Conservation (phyloP, 2,329 filamentous ascomycete species). For the Xylaria sp. region DNA sequence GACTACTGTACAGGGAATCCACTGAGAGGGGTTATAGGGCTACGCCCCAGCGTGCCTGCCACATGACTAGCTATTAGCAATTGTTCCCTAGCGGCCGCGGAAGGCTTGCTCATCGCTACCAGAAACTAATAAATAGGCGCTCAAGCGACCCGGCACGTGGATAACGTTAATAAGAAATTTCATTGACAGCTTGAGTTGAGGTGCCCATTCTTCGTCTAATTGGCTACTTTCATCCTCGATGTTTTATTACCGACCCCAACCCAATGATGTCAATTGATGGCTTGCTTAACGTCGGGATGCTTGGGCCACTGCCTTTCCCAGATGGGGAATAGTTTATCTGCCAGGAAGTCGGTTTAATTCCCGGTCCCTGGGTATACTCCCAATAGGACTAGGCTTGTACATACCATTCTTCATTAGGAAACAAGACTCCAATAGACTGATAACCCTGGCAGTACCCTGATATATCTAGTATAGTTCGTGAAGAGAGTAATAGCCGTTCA, state of each 20-base stretch:
- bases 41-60: no score
- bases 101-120: background rate
- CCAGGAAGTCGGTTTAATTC: background rate
- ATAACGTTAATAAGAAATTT: background rate
- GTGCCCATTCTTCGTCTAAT: background rate
- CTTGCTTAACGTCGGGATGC: background rate
- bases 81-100: background rate
- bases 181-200: background rate
- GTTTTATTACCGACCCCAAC: background rate
- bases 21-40: no score
- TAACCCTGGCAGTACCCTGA: background rate
- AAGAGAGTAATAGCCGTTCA: background rate
- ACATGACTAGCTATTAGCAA: background rate
- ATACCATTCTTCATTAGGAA: constrained; percentile 1
- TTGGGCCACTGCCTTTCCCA: background rate
- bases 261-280: background rate
- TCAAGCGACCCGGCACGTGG: constrained; percentile 1
- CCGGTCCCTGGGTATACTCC: background rate
- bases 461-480: background rate
- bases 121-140: background rate
- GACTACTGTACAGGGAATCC: no score
- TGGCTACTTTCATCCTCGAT: background rate
- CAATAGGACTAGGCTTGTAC: background rate
- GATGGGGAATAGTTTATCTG: background rate
- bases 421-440: background rate